Conservation (phyloP, 1,284 basidiomycete genomes). For the Mycocalia duriaeana region DNA sequence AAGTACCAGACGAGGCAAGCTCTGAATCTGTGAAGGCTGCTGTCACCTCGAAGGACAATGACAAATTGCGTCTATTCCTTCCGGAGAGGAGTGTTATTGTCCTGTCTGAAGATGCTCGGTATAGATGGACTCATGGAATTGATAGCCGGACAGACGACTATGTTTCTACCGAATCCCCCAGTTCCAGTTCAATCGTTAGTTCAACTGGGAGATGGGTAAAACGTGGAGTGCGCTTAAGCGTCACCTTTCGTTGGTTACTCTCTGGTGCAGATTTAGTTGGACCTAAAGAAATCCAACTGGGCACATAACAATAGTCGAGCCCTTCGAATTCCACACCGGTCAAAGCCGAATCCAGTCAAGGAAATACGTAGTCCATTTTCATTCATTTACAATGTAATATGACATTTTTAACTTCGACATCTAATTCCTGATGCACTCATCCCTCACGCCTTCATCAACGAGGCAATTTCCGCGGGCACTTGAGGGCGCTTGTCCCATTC, state of each 20-base stretch:
- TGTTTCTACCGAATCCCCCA: slow-evolving; percentile 12
- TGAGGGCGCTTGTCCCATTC: slow-evolving; percentile 51
- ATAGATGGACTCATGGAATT: slow-evolving; percentile 48
- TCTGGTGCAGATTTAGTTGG: slow-evolving; percentile 75
- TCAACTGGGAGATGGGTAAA: slow-evolving; percentile 36
- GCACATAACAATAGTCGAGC: too few species aligned
- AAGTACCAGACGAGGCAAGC: slow-evolving; percentile 12
- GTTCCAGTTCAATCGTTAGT: slow-evolving; percentile 37
- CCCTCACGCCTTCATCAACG: slow-evolving; percentile 8
- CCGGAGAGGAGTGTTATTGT: slow-evolving; percentile 65
- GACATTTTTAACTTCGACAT: too few species aligned
- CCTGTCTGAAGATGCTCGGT: slow-evolving; percentile 68
- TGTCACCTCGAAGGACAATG: neutral
- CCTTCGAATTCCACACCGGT: too few species aligned
- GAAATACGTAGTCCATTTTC: too few species aligned
- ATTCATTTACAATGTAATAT: too few species aligned
- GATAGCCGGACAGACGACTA: slow-evolving; percentile 28
- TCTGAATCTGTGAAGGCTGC: slow-evolving; percentile 1
- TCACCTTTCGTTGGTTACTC: slow-evolving; percentile 76
- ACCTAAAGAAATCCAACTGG: too few species aligned
- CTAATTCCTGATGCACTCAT: too few species aligned
- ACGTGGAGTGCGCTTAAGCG: slow-evolving; percentile 59
- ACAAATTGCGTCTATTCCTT: slow-evolving; percentile 49
- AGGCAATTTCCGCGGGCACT: slow-evolving; percentile 39
- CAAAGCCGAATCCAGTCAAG: too few species aligned